Evolutionary conservation across 2,329 filamentous ascomycete species (phyloP), one percentile per base, ranked within the genome.

Genomic region (Coniochaeta sp.): DNA sequence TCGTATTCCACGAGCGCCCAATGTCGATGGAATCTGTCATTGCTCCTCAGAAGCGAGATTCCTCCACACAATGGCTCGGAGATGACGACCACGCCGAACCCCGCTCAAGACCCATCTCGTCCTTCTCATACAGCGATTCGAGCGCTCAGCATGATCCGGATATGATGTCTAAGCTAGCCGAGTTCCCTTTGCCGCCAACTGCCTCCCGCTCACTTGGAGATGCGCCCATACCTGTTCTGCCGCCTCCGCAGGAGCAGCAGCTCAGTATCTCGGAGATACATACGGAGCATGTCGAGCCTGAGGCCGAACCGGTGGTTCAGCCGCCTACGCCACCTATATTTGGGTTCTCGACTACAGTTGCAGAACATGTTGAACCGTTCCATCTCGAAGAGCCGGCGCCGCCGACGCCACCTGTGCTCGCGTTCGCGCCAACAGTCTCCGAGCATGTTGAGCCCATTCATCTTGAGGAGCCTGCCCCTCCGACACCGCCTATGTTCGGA

Each of bases 121-220:
- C 63, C 3, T 65, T 74, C 40, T 75, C 75, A 2, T 77, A 78
- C 57, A 80, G 76, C 59, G 78, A 82, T 58, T 71, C 72, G 27
- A 74, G 74, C 52, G 73, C 74, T 9, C 77, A 81, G 55, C 69
- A 75, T 55, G 76, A 79, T 38, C 62, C 63, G 13, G 73, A 76
- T 22, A 71, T 81, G 62, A 74, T 73, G 16, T 71, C 75, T 52
- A 78, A 75, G 58, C 66, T 83, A 48, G 72, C 74, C 14, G 72
- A 74, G 56, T 81, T 82, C 67, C 78, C 79, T 2, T 70, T 75
- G 12, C 79, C 79, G 4, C 78, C 78, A 1, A 68, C 68, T 0
- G 71, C 72, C n/a, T 60, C 68, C 3, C 60, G 64, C 1, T 61
- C 60, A 6, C 56, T 58, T 1, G 58, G 57, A 3, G 49, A 53